A percentile compares a stretch with the other conserved stretches of the same genome.
These are phyloP conservation scores for Penicillium palitans DNA, from an alignment of 2,329 filamentous ascomycete species.

Conservation along the genomic window DNA sequence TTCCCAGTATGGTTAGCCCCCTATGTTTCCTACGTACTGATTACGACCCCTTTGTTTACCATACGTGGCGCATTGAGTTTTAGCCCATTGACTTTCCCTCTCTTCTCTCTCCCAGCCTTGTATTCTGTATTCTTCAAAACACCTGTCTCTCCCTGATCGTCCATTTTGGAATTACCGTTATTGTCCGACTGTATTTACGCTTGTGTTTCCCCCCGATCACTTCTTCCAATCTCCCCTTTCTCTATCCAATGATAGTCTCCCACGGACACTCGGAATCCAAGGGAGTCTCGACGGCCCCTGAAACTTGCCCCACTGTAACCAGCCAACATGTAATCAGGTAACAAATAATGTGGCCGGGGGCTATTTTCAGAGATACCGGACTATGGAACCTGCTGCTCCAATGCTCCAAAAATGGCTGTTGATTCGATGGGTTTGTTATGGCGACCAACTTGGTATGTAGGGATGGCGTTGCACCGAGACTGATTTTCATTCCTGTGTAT, in stretches of 20 bases:
- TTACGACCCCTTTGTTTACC: conserved; percentile 6
- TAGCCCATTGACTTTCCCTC: background rate
- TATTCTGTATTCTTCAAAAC: background rate
- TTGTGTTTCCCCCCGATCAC: conserved; percentile 5
- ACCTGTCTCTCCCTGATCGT: background rate
- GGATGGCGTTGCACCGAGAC: conserved; percentile 27
- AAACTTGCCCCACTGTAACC: conserved; percentile 29
- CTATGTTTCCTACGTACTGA: conserved; percentile 4
- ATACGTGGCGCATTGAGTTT: conserved; percentile 7
- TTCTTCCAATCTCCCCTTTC: background rate
- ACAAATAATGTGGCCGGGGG: conserved; percentile 20
- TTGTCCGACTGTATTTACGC: conserved; percentile 14
- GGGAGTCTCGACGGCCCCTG: conserved; percentile 33
- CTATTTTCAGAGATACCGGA: conserved; percentile 15
- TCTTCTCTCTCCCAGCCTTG: background rate
- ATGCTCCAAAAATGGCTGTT: conserved; percentile 1
- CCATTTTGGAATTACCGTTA: conserved; percentile 11
- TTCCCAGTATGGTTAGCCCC: conserved; percentile 4
- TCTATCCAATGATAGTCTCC: conserved; percentile 12
- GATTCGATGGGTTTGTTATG: conserved; percentile 26
- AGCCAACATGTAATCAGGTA: conserved; percentile 19
- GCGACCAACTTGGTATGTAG: conserved; percentile 31
- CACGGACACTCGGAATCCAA: conserved; percentile 19
- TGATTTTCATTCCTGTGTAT: conserved; percentile 25
- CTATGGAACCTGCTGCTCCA: conserved; percentile 1